These are phyloP conservation scores for Cenchrus americanus DNA, from an alignment of 176 grass and related monocot species.

Conservation along the genomic window DNA sequence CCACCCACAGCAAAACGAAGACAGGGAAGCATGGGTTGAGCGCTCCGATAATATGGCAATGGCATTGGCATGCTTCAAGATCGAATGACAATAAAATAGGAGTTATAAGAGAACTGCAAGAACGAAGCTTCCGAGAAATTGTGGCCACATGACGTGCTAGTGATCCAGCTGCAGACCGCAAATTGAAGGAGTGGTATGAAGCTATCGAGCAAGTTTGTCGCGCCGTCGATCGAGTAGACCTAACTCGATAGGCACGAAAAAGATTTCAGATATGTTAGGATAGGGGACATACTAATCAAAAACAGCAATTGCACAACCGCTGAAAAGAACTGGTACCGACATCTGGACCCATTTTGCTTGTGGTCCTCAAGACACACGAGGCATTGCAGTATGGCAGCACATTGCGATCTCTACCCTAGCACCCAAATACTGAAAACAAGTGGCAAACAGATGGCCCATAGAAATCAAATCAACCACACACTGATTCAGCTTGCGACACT, in stretches of 20 bases:
- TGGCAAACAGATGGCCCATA: constrained; percentile 21
- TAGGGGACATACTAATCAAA: not conserved
- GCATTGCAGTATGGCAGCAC: constrained; percentile 16
- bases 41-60: not conserved
- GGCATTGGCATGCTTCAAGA: not conserved
- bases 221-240: not conserved
- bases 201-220: constrained; percentile 7
- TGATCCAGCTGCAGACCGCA: not conserved
- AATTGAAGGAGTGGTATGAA: not conserved
- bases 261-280: constrained; percentile 1
- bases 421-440: not conserved
- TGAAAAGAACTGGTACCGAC: not conserved
- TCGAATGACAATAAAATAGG: not conserved
- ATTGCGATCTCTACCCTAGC: not conserved
- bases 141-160: constrained; percentile 22
- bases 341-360: constrained; percentile 20
- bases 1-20: not conserved
- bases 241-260: not conserved
- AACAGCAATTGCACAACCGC: not conserved
- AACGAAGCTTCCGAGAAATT: constrained; percentile 16
- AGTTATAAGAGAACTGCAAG: not conserved
- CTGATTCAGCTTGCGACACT: constrained; percentile 13
- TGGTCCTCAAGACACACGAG: not conserved
- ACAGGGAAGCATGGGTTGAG: not conserved
- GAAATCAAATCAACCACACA: constrained; percentile 39